These are phyloP conservation scores for Anisodus acutangulus DNA, from an alignment of 257 asterid species.

Conservation along the genomic window DNA sequence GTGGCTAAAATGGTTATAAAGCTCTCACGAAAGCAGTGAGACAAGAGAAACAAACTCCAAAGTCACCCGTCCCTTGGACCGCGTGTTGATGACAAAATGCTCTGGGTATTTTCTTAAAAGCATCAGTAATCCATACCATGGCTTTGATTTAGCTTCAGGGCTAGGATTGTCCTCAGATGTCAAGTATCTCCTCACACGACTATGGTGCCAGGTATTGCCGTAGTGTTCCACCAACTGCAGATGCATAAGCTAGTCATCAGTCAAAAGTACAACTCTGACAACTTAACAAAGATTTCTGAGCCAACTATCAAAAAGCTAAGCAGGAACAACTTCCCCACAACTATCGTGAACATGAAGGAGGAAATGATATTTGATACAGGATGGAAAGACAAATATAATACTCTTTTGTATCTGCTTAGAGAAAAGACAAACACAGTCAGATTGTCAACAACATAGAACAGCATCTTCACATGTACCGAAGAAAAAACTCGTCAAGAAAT, in stretches of 20 bases:
- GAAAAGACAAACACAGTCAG: neutral
- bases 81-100: constrained; percentile 89
- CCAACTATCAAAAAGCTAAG: neutral
- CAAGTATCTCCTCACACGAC: constrained; percentile 84
- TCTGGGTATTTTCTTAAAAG: constrained; percentile 86
- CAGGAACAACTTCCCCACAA: neutral
- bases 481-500: neutral
- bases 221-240: constrained; percentile 80
- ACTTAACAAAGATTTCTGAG: neutral
- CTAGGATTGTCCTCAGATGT: constrained; percentile 68
- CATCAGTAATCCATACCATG: constrained; percentile 91
- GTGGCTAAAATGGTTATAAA: neutral
- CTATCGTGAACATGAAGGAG: neutral
- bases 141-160: constrained; percentile 78
- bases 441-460: neutral
- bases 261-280: neutral
- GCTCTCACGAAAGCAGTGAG: constrained; percentile 66
- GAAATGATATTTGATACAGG: neutral
- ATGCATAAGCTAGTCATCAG: constrained; percentile 10
- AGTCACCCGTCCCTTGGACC: constrained; percentile 76
- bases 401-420: neutral
- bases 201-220: constrained; percentile 77
- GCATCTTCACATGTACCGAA: neutral
- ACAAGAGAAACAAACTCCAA: constrained; percentile 90
- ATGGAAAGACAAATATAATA: neutral